These are phyloP conservation scores for Davidsoniella neocaledoniae DNA, from an alignment of 2,329 filamentous ascomycete genomes.

Conservation along the genomic window DNA sequence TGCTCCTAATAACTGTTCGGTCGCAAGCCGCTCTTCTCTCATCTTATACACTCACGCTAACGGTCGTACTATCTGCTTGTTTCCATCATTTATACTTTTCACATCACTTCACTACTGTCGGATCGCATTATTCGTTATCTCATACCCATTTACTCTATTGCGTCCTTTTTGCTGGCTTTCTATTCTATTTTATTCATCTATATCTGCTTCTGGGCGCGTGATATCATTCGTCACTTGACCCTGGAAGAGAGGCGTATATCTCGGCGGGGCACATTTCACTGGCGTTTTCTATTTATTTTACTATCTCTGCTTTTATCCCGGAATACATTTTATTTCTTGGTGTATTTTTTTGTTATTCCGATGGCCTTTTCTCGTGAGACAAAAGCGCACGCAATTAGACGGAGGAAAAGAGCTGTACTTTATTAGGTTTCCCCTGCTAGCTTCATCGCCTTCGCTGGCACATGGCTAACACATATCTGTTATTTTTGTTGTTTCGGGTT, in stretches of 20 bases:
- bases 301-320: conserved; percentile 1
- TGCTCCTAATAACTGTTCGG: no score
- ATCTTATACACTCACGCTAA: conserved; percentile 1
- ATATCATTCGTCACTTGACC: neutral
- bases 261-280: neutral
- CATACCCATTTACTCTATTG: conserved; percentile 3
- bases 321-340: neutral
- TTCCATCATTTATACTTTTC: neutral
- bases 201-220: neutral
- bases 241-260: neutral
- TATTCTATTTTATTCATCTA: conserved; percentile 1
- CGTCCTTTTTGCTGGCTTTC: neutral
- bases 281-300: conserved; percentile 2
- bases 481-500: no score
- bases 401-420: neutral
- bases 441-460: no score
- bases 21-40: no score
- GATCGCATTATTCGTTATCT: neutral
- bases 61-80: conserved; percentile 3
- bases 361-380: neutral
- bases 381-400: neutral
- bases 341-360: neutral
- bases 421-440: no score
- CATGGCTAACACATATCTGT: no score
- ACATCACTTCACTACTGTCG: conserved; percentile 2